Conservation (phyloP, 305 asterid species). For the Caryopteris hybrid region DNA sequence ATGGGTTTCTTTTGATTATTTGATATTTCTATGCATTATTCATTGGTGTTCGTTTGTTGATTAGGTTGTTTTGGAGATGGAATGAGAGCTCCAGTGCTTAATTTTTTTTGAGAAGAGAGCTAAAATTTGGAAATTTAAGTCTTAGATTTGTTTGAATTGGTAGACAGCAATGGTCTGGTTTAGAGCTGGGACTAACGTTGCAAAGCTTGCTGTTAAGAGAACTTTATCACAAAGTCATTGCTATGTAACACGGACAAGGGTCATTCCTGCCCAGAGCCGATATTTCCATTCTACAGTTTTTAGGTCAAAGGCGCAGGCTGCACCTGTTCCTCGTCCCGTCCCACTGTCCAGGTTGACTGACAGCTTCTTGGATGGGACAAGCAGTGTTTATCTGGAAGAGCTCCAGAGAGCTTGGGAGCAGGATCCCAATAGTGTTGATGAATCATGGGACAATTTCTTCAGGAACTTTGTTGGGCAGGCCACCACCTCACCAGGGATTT, state of each 20-base stretch:
- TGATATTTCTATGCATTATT: not conserved
- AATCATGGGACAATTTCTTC: conserved; percentile 97
- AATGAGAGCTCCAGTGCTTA: conserved; percentile 25
- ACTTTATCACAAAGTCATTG: conserved; percentile 49
- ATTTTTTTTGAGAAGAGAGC: conserved; percentile 16
- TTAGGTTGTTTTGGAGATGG: conserved; percentile 21
- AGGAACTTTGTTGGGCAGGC: conserved; percentile 98
- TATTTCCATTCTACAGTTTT: conserved; percentile 56
- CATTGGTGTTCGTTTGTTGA: conserved; percentile 9
- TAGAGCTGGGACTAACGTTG: conserved; percentile 71
- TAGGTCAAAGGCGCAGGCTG: conserved; percentile 75
- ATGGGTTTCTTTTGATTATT: not conserved
- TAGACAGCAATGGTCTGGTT: conserved; percentile 75
- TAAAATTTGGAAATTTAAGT: conserved; percentile 13
- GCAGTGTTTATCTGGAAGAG: conserved; percentile 98
- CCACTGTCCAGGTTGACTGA: conserved; percentile 94
- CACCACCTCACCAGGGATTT: conserved; percentile 85
- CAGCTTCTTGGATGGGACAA: conserved; percentile 93
- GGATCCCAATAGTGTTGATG: conserved; percentile 91
- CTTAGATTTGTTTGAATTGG: conserved; percentile 17
- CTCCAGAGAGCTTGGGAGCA: conserved; percentile 99
- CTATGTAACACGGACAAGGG: conserved; percentile 32
- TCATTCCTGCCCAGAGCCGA: conserved; percentile 38
- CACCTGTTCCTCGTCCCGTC: conserved; percentile 86
- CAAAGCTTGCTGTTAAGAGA: conserved; percentile 74